Percentiles rank a stretch among this genome's conserved stretches.
phyloP scores from a whole-genome alignment of 805 yeast species.

The Hemisphaericaspora nanyangensis region DNA sequence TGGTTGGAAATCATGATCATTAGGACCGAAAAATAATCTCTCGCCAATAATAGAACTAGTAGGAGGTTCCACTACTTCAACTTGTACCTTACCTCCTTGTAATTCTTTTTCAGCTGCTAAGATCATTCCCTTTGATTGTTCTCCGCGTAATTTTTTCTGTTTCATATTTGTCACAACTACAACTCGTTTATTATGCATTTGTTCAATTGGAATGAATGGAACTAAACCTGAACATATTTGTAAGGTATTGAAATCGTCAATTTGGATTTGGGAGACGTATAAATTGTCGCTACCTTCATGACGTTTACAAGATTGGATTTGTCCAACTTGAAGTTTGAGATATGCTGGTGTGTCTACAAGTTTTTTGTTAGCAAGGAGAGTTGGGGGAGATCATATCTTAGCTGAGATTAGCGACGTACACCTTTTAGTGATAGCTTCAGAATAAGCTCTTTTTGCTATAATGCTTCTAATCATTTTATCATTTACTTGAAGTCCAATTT shows the following conservation, averaged over 20 bases:
- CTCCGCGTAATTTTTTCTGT: constrained; percentile 61
- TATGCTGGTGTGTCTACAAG: constrained; percentile 1
- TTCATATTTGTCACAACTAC: constrained; percentile 57
- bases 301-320: constrained; percentile 37
- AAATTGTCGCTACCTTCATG: constrained; percentile 60
- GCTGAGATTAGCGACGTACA: background rate
- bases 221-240: constrained; percentile 63
- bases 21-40: constrained; percentile 31
- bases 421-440: background rate
- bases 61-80: constrained; percentile 50
- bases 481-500: too few relatives aligned
- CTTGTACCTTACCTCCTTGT: constrained; percentile 17
- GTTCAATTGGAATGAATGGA: constrained; percentile 34
- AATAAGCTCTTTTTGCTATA: background rate
- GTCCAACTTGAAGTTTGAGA: constrained; percentile 39
- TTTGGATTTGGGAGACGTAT: constrained; percentile 50
- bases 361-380: too few relatives aligned
- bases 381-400: too few relatives aligned
- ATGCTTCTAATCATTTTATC: background rate
- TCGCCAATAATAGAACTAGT: constrained; percentile 33
- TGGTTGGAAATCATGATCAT: constrained; percentile 11
- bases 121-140: constrained; percentile 60
- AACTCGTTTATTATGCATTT: constrained; percentile 39
- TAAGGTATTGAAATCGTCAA: constrained; percentile 17
- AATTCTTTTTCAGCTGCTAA: constrained; percentile 48